Conservation (phyloP, 176 grass and related monocot species). For the Tillandsia leiboldiana region DNA sequence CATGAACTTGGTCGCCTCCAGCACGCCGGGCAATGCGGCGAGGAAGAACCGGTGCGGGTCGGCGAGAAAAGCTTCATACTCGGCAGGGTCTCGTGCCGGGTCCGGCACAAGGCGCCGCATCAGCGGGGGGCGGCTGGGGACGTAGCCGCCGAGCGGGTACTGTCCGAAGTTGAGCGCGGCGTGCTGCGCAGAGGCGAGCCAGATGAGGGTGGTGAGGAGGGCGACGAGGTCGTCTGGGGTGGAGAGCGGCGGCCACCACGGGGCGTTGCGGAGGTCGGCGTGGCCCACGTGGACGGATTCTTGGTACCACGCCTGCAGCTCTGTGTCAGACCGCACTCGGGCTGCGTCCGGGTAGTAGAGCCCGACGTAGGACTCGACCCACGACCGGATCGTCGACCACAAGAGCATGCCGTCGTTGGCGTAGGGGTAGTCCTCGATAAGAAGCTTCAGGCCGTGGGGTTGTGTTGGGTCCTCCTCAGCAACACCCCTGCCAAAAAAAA, state of each 20-base stretch:
- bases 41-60: constrained; percentile 95
- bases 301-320: constrained; percentile 86
- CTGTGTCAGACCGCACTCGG: constrained; percentile 48
- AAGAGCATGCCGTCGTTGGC: constrained; percentile 86
- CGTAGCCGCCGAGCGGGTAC: constrained; percentile 44
- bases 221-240: constrained; percentile 51
- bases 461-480: constrained; percentile 58
- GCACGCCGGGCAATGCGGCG: constrained; percentile 64
- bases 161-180: constrained; percentile 65
- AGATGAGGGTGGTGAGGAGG: constrained; percentile 74
- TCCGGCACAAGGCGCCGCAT: constrained; percentile 37
- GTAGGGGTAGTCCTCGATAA: constrained; percentile 87
- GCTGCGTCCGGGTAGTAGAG: constrained; percentile 75
- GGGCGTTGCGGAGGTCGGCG: constrained; percentile 46
- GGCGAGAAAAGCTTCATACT: constrained; percentile 60
- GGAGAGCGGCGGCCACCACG: constrained; percentile 71
- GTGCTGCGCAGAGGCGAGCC: constrained; percentile 96
- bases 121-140: constrained; percentile 35
- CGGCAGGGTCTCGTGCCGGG: constrained; percentile 29
- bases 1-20: constrained; percentile 99
- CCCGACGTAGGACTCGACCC: constrained; percentile 77
- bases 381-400: constrained; percentile 68
- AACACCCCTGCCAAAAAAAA: constrained; percentile 36
- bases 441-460: constrained; percentile 66
- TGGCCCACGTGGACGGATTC: constrained; percentile 79